A percentile compares a stretch with the other conserved stretches of the same genome.
Conservation (phyloP, 179 eudicot species). For the Heliamphora pulchella region DNA sequence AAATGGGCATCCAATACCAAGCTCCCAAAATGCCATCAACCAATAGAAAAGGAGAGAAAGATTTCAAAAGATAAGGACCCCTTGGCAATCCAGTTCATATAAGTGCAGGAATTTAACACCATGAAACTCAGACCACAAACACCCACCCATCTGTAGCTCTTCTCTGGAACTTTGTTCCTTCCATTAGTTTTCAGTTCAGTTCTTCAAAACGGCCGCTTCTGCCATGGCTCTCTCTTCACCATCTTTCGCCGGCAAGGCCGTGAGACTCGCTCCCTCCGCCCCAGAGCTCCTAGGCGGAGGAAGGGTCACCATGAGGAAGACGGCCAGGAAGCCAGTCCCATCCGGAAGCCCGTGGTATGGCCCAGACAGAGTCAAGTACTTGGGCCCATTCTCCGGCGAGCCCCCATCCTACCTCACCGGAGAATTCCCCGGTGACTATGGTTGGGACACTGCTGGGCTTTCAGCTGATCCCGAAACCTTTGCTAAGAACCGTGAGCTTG, state of each 20-base stretch:
- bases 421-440: slow-evolving; percentile 29
- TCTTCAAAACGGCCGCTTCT: slow-evolving; percentile 27
- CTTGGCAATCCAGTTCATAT: not conserved
- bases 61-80: slow-evolving; percentile 15
- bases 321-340: slow-evolving; percentile 24
- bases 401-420: slow-evolving; percentile 42
- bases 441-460: slow-evolving; percentile 30
- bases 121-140: not conserved
- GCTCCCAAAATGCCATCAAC: slow-evolving; percentile 17
- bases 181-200: not conserved
- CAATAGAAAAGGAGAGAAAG: slow-evolving; percentile 14
- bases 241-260: slow-evolving; percentile 32
- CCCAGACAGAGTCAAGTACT: slow-evolving; percentile 23
- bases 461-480: slow-evolving; percentile 29
- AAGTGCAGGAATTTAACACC: not conserved
- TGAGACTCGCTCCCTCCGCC: slow-evolving; percentile 24
- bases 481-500: slow-evolving; percentile 18
- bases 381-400: slow-evolving; percentile 32
- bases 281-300: slow-evolving; percentile 26
- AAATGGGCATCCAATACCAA: slow-evolving; percentile 4
- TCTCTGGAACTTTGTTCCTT: not conserved
- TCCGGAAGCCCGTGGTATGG: slow-evolving; percentile 41
- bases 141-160: not conserved
- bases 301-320: slow-evolving; percentile 30
- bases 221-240: slow-evolving; percentile 43